Base-by-base conservation (phyloP, 2,329 filamentous ascomycete genomes). In the Penicillium janthinellum region DNA sequence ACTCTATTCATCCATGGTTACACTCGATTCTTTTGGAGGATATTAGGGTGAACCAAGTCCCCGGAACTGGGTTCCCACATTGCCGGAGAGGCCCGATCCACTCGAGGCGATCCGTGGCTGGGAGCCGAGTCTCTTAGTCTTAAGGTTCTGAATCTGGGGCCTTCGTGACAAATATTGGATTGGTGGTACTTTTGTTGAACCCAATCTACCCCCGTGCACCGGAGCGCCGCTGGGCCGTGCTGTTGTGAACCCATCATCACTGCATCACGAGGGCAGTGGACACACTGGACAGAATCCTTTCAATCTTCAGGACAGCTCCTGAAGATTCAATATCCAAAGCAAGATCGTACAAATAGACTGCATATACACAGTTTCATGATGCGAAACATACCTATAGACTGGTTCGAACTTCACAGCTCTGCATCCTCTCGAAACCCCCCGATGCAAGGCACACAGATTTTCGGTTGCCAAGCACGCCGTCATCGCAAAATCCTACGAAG, bases 11-110 rank as follows among this genome's bases (percentile, higher is more conserved):
- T 31, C 28, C 28, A 31, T 31, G 28, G 28, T 31, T 31, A 31
- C 28, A 31, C 28, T 31, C 28, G 5, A 31, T 8, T 31, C 28
- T 31, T 31, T 8, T 31, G 22, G 6, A n/a, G 31, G 28, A n/a
- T 22, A 28, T 25, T 20, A 48, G 45, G 38, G 17, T 8, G 39
- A 39, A 47, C 57, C 57, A 54, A 56, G 37, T 5, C 44, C 38
- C 35, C 35, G 58, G 50, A 52, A 37, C 41, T 48, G 20, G 39
- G 49, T 50, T 44, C 50, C 59, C 56, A 58, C 61, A 31, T 37
- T 37, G 14, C 54, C 60, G 54, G 59, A 49, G 45, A 59, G 59
- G 54, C 61, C 61, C 62, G 57, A 34, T 59, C 60, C 65, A 64
- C 58, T 58, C 60, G 54, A 65, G 47, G n/a, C n/a, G 61, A 47